Base-by-base conservation (phyloP, 352 stramenopile genomes). In the Pythium apleroticum region DNA sequence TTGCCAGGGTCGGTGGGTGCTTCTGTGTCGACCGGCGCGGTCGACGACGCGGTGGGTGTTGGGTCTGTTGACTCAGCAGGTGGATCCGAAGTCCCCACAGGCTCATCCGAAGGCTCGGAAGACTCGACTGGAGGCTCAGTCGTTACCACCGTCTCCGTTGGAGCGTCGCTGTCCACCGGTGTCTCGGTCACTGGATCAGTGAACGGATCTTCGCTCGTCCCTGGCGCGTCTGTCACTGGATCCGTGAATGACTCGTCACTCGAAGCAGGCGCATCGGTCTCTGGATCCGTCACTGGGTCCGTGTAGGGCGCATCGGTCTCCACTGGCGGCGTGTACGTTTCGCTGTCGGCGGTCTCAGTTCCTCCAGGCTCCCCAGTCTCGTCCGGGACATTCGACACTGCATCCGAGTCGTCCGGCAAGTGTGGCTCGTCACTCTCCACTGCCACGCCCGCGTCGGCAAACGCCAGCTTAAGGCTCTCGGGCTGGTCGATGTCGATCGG, bases 401-500 rank as follows among this genome's bases (percentile, higher is more conserved):
- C 12, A 19, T 43, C 35, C 35, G 12, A 43, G 9, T 43, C 35
- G 4, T 4, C 37, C 4, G 37, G 17, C 14, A 14, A 14, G 10
- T 22, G 37, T 0, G 37, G 37, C 37, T 46, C 37, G 9, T 46
- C 37, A 8, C 4, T 46, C 17, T 46, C 37, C 37, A 46, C 37
- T 2, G 37, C 37, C 6, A 46, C 37, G 17, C 22, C 37, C 19
- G 37, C 37, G 22, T 46, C 37, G 7, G 37, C 37, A 65, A 27
- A 52, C 45, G 45, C 45, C 45, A 30, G 45, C 4, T 30, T 20
- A 7, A 20, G 45, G 15, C 9, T 50, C 2, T 25, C 20, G 6
- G 37, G 31, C 3, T 50, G 46, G 35, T 57, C 58, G 20, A 65
- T 22, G 1, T 65, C 58, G 4, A 65, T 46, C 4, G 81, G 76